Evolutionary conservation across 495 filamentous ascomycete species (phyloP).

Genomic region (Hapsidospora chrysogenum): DNA sequence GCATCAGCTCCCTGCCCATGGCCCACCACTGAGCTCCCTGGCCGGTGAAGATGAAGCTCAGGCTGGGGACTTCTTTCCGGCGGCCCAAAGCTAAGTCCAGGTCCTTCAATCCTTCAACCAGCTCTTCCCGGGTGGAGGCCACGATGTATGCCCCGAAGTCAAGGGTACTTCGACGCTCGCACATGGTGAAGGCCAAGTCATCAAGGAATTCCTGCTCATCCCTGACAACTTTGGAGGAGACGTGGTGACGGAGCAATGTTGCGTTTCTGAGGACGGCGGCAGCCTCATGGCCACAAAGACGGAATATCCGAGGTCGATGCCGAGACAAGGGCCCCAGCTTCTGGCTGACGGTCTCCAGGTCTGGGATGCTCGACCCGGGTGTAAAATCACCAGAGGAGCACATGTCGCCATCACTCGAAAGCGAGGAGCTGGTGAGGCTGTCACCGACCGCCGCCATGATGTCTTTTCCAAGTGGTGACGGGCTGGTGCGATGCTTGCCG

Average conservation of each 20-base stretch:
- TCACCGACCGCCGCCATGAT: not conserved
- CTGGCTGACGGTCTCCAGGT: not conserved
- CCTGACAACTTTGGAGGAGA: not conserved
- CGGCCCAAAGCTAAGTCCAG: too few species aligned
- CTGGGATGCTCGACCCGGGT: not conserved
- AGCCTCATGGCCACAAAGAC: too few species aligned
- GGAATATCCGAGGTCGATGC: not conserved
- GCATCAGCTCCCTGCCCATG: conserved; percentile 34
- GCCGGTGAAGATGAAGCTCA: conserved; percentile 23
- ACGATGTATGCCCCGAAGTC: conserved; percentile 1
- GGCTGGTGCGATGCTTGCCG: not conserved
- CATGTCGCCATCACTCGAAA: not conserved
- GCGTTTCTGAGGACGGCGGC: too few species aligned
- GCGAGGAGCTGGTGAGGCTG: not conserved
- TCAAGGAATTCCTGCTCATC: not conserved
- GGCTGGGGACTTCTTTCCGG: conserved; percentile 1
- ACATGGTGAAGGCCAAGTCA: conserved; percentile 2
- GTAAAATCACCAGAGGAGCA: not conserved
- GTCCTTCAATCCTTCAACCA: too few species aligned
- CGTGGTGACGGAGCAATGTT: too few species aligned
- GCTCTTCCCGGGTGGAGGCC: not conserved
- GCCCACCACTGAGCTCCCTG: conserved; percentile 36
- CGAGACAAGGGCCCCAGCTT: too few species aligned
- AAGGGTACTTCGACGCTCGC: conserved; percentile 1
- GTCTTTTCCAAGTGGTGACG: too few species aligned